These are phyloP conservation scores for Stipa capillata DNA, from an alignment of 176 grass and related monocot genomes.

Conservation along the genomic window DNA sequence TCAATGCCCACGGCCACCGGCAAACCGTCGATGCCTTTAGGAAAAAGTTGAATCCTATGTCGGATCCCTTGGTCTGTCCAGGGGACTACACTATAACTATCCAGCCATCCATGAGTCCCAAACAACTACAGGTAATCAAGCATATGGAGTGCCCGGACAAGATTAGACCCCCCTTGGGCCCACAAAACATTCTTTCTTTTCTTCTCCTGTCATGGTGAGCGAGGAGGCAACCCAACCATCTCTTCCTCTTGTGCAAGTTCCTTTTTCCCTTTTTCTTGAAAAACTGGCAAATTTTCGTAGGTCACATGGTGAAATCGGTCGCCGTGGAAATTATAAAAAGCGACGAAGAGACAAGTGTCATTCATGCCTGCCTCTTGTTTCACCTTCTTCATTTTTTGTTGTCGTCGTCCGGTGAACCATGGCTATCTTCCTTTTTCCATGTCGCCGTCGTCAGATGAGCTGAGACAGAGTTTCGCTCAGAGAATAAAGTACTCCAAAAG, in stretches of 20 bases:
- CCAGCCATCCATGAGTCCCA: neutral
- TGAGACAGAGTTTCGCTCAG: neutral
- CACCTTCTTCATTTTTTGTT: neutral
- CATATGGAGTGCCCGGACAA: neutral
- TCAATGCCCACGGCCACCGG: neutral
- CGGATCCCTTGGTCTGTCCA: slow-evolving; percentile 16
- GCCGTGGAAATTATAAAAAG: neutral
- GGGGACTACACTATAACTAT: slow-evolving; percentile 18
- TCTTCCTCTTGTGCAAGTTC: neutral
- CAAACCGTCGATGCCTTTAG: neutral
- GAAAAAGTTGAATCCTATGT: neutral
- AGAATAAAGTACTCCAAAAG: neutral
- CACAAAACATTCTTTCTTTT: slow-evolving; percentile 15
- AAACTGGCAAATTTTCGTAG: neutral
- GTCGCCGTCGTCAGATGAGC: neutral
- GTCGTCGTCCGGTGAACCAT: neutral
- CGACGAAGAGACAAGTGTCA: neutral
- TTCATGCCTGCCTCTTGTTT: neutral
- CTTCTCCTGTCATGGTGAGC: neutral
- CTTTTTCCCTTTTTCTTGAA: neutral
- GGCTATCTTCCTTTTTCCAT: neutral
- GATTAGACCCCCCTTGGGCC: neutral
- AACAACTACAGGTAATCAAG: slow-evolving; percentile 12
- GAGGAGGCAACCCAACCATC: neutral
- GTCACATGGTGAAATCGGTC: too few relatives aligned